Conservation (phyloP, 2,329 filamentous ascomycete species). For the Saccharata proteae region DNA sequence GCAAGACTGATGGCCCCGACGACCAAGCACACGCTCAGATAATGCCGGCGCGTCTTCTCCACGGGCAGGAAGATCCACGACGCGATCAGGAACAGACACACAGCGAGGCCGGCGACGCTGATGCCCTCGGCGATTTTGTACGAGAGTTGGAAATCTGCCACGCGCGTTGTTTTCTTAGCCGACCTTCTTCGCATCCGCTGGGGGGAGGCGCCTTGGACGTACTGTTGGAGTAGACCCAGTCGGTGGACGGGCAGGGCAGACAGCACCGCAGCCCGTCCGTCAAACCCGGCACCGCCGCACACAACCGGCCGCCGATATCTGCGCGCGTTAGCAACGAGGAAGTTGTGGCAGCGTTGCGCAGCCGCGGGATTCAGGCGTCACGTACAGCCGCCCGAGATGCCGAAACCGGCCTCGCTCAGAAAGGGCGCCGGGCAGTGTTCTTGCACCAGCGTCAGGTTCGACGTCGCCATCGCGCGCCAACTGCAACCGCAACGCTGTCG, state of each 20-base stretch:
- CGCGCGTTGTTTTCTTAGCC: slow-evolving; percentile 6
- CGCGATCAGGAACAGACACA: slow-evolving; percentile 62
- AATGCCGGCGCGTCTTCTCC: slow-evolving; percentile 85
- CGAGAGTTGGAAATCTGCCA: slow-evolving; percentile 40
- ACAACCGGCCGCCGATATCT: slow-evolving; percentile 48
- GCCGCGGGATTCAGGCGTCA: slow-evolving; percentile 11
- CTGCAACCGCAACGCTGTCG: no score
- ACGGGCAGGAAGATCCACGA: slow-evolving; percentile 73
- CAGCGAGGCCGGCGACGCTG: slow-evolving; percentile 59
- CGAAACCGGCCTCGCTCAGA: slow-evolving; percentile 50
- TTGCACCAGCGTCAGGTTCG: no score
- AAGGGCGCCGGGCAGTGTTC: slow-evolving; percentile 67
- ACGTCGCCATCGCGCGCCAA: no score
- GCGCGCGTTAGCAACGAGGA: slow-evolving; percentile 19
- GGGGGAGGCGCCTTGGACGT: no score
- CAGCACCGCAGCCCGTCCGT: slow-evolving; percentile 55
- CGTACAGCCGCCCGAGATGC: slow-evolving; percentile 57
- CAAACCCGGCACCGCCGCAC: slow-evolving; percentile 32
- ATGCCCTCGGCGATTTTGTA: slow-evolving; percentile 68
- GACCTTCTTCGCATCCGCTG: neutral
- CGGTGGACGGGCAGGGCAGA: slow-evolving; percentile 75
- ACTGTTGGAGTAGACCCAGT: slow-evolving; percentile 58
- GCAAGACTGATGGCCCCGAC: slow-evolving; percentile 66
- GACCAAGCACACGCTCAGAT: slow-evolving; percentile 79
- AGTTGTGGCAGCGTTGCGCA: slow-evolving; percentile 1